phyloP scores from a whole-genome alignment of 108 stramenopile species.

The Pseudonitzschia pungens region DNA sequence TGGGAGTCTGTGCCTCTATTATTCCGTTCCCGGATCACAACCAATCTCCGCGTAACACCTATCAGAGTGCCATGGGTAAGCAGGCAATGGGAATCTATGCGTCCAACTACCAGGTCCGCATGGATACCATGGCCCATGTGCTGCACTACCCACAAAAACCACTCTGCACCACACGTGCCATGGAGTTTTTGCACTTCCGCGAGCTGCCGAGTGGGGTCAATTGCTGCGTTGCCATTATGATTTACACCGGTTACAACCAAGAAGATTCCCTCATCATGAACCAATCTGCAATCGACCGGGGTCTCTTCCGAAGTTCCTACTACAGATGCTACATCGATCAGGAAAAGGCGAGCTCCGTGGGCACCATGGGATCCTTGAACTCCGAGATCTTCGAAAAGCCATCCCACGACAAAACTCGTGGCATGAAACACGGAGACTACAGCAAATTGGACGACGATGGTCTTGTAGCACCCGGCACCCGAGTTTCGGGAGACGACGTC shows the following conservation, averaged over 20 bases:
- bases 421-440: constrained; percentile 96
- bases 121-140: constrained; percentile 99
- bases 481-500: constrained; percentile 95
- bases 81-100: constrained; percentile 98
- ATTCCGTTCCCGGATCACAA: constrained; percentile 99
- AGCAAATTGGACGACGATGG: constrained; percentile 98
- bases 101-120: constrained; percentile 96
- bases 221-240: constrained; percentile 95
- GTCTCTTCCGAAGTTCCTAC: constrained; percentile 96
- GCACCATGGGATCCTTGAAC: constrained; percentile 75
- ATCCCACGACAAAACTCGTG: constrained; percentile 70
- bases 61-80: constrained; percentile 94
- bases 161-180: constrained; percentile 94
- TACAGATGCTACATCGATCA: constrained; percentile 93
- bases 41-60: constrained; percentile 99
- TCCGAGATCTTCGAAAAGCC: constrained; percentile 94
- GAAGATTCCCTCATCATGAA: constrained; percentile 99
- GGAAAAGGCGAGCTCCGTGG: constrained; percentile 82
- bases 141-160: constrained; percentile 99
- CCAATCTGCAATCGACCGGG: constrained; percentile 97
- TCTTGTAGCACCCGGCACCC: constrained; percentile 92
- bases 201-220: constrained; percentile 99
- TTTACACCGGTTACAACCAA: constrained; percentile 99
- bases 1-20: constrained; percentile 93
- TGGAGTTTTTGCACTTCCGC: constrained; percentile 98